Percentiles rank a stretch among this genome's conserved stretches.
Evolutionary conservation across 805 yeast species (phyloP).

Genomic region (Nakazawaea molendinolei): DNA sequence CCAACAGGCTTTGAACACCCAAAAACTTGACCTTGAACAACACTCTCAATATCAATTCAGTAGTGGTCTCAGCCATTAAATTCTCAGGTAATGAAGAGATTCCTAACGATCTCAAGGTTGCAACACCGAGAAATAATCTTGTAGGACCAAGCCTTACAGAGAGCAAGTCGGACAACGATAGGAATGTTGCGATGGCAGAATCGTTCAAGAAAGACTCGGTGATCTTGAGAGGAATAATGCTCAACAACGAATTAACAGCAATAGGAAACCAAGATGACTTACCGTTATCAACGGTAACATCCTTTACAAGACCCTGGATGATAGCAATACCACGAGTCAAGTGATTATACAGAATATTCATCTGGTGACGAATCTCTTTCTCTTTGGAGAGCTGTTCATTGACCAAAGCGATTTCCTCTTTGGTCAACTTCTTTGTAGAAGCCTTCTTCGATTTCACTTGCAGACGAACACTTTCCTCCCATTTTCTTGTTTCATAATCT

Average conservation of each 20-base stretch:
- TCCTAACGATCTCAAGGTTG: slow-evolving; percentile 53
- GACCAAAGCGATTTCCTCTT: slow-evolving; percentile 66
- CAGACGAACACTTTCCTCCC: slow-evolving; percentile 83
- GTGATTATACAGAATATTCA: slow-evolving; percentile 30
- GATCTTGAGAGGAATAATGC: slow-evolving; percentile 31
- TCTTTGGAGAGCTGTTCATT: slow-evolving; percentile 62
- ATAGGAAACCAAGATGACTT: slow-evolving; percentile 63
- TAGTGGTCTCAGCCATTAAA: slow-evolving; percentile 43
- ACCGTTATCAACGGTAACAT: slow-evolving; percentile 55
- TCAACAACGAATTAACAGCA: slow-evolving; percentile 46
- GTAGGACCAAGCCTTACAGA: slow-evolving; percentile 44
- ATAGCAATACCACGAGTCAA: slow-evolving; percentile 46
- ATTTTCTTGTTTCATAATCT: slow-evolving; percentile 77
- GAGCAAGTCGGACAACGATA: slow-evolving; percentile 46
- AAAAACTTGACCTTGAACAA: slow-evolving; percentile 71
- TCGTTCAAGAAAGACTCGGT: slow-evolving; percentile 18
- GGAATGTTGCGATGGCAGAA: slow-evolving; percentile 41
- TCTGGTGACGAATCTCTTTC: slow-evolving; percentile 39
- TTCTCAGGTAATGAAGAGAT: too few species aligned
- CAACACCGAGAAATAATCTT: slow-evolving; percentile 56
- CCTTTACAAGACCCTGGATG: slow-evolving; percentile 44
- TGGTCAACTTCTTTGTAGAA: slow-evolving; percentile 49
- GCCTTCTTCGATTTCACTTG: slow-evolving; percentile 57
- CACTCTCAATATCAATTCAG: slow-evolving; percentile 53
- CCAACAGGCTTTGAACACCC: slow-evolving; percentile 67